phyloP scores from a whole-genome alignment of 345 rosid species.

The Sapria himalayana region DNA sequence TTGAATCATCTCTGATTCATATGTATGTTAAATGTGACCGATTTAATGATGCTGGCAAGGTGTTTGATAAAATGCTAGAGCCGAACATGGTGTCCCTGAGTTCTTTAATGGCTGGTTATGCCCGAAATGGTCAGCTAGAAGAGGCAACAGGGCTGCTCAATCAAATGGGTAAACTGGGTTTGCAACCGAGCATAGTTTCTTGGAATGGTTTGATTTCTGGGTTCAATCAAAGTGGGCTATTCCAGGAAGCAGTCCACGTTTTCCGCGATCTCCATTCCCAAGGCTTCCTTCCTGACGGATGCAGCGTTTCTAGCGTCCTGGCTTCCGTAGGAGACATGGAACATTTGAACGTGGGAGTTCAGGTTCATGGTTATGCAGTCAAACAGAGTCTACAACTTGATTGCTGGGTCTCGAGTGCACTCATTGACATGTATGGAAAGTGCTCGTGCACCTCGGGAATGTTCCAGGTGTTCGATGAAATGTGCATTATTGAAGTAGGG shows the following conservation, averaged over 20 bases:
- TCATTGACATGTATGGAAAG: slow-evolving; percentile 42
- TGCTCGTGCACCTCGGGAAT: slow-evolving; percentile 20
- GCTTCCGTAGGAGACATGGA: slow-evolving; percentile 28
- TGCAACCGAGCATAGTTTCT: slow-evolving; percentile 27
- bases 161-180: slow-evolving; percentile 14
- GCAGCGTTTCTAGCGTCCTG: slow-evolving; percentile 26
- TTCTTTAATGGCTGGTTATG: slow-evolving; percentile 34
- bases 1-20: slow-evolving; percentile 26
- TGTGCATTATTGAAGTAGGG: slow-evolving; percentile 21
- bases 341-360: slow-evolving; percentile 21
- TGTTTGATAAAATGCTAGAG: slow-evolving; percentile 28
- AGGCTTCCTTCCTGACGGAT: slow-evolving; percentile 28
- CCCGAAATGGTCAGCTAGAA: slow-evolving; percentile 20
- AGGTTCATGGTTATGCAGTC: slow-evolving; percentile 27
- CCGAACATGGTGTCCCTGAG: slow-evolving; percentile 30
- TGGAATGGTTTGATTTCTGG: slow-evolving; percentile 63
- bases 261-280: slow-evolving; percentile 25
- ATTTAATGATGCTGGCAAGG: slow-evolving; percentile 23
- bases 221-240: slow-evolving; percentile 28
- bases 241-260: slow-evolving; percentile 19
- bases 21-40: slow-evolving; percentile 26
- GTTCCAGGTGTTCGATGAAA: slow-evolving; percentile 16
- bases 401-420: slow-evolving; percentile 22
- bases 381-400: slow-evolving; percentile 23
- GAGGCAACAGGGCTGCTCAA: slow-evolving; percentile 21